These are phyloP conservation scores for Paecilomyces variotii DNA, from an alignment of 2,329 filamentous ascomycete species.

Conservation along the genomic window DNA sequence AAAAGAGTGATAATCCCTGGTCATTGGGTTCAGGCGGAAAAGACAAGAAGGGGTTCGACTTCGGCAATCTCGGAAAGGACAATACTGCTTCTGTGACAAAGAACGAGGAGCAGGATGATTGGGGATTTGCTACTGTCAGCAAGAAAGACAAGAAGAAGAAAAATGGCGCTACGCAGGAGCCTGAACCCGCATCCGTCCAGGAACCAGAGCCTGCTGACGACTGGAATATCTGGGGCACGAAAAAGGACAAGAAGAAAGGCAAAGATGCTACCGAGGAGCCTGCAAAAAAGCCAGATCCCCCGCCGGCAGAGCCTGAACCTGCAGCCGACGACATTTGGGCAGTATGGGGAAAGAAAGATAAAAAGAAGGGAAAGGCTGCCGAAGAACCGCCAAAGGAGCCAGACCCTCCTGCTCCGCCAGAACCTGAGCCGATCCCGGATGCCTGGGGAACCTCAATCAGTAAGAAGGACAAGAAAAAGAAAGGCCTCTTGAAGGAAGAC, in stretches of 20 bases:
- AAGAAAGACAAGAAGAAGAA: conserved; percentile 43
- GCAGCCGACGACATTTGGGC: conserved; percentile 8
- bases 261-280: conserved; percentile 20
- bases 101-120: conserved; percentile 25
- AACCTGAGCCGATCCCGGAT: conserved; percentile 3
- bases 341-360: conserved; percentile 19
- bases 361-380: conserved; percentile 15
- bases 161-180: conserved; percentile 19
- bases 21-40: conserved; percentile 27
- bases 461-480: conserved; percentile 11
- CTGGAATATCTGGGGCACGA: conserved; percentile 11
- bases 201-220: conserved; percentile 6
- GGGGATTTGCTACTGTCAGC: conserved; percentile 26
- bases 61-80: conserved; percentile 33
- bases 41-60: conserved; percentile 35
- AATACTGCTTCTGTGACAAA: conserved; percentile 40
- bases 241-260: conserved; percentile 41
- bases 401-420: conserved; percentile 1
- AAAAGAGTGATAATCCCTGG: conserved; percentile 34
- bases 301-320: conserved; percentile 3
- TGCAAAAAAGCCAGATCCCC: conserved; percentile 13
- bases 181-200: conserved; percentile 13
- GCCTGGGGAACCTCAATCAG: conserved; percentile 1
- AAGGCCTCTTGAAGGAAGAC: conserved; percentile 7
- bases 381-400: neutral